These are phyloP conservation scores for Lignosus rhinocerotis DNA, from an alignment of 1,284 basidiomycete species.

Conservation along the genomic window DNA sequence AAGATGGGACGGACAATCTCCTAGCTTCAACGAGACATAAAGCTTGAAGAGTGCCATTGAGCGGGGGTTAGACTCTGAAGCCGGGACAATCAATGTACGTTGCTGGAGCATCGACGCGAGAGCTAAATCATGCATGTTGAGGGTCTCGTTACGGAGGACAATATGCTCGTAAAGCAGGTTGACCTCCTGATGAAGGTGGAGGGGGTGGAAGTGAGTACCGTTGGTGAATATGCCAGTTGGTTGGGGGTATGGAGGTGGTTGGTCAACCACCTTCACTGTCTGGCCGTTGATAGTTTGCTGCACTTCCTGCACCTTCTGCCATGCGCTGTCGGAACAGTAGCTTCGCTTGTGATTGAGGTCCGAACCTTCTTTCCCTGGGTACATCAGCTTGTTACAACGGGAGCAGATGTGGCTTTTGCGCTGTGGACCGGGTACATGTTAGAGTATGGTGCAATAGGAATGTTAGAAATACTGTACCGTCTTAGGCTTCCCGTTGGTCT, in stretches of 20 bases:
- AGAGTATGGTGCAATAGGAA: too few relatives aligned
- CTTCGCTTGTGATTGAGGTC: not conserved
- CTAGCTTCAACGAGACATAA: not conserved
- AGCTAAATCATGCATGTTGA: not conserved
- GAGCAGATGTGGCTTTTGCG: constrained; percentile 5
- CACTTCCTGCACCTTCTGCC: not conserved
- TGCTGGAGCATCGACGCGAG: not conserved
- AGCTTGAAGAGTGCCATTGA: not conserved
- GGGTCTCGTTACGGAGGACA: not conserved
- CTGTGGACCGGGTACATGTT: not conserved
- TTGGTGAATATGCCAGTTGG: not conserved
- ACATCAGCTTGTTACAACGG: constrained; percentile 11
- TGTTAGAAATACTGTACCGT: not conserved
- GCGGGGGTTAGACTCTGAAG: not conserved
- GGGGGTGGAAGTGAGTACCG: not conserved
- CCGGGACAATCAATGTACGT: not conserved
- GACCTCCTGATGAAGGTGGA: not conserved
- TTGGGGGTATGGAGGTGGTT: constrained; percentile 3
- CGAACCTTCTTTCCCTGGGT: not conserved
- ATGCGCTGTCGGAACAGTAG: constrained; percentile 2
- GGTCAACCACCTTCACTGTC: not conserved
- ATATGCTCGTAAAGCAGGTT: not conserved
- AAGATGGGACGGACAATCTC: not conserved
- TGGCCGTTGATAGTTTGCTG: not conserved
- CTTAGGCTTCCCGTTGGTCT: not conserved